These are phyloP conservation scores for Fraxinus floribunda DNA, from an alignment of 305 asterid genomes.

Conservation along the genomic window DNA sequence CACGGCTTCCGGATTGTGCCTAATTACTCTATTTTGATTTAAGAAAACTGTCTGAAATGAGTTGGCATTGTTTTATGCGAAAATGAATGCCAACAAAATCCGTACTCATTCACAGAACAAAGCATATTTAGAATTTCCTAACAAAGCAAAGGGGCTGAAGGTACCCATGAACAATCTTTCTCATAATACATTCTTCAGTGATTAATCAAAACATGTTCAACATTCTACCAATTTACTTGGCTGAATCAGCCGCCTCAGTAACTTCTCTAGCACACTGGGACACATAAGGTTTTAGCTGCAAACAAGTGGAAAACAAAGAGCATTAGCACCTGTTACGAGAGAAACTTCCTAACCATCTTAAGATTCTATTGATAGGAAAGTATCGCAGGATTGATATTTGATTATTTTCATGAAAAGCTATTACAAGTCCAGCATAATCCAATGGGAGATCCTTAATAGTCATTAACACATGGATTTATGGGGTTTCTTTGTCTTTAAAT, in stretches of 20 bases:
- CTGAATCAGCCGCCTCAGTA: slow-evolving; percentile 35
- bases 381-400: background rate
- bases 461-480: background rate
- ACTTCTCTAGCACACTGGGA: slow-evolving; percentile 55
- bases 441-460: background rate
- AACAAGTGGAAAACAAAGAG: slow-evolving; percentile 10
- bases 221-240: slow-evolving; percentile 14
- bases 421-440: background rate
- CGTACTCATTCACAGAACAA: background rate
- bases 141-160: background rate
- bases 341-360: background rate
- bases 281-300: slow-evolving; percentile 76
- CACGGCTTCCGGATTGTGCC: background rate
- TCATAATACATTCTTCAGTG: background rate
- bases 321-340: background rate
- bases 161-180: background rate
- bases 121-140: background rate
- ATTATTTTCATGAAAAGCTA: background rate
- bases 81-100: background rate
- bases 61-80: background rate
- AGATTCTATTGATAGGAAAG: background rate
- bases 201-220: background rate
- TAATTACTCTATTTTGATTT: background rate
- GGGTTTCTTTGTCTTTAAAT: background rate
- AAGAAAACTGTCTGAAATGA: background rate